Evolutionary conservation across 2,329 filamentous ascomycete species (phyloP), one percentile per base, ranked within the genome.

Genomic region (Colletotrichum graminicola): DNA sequence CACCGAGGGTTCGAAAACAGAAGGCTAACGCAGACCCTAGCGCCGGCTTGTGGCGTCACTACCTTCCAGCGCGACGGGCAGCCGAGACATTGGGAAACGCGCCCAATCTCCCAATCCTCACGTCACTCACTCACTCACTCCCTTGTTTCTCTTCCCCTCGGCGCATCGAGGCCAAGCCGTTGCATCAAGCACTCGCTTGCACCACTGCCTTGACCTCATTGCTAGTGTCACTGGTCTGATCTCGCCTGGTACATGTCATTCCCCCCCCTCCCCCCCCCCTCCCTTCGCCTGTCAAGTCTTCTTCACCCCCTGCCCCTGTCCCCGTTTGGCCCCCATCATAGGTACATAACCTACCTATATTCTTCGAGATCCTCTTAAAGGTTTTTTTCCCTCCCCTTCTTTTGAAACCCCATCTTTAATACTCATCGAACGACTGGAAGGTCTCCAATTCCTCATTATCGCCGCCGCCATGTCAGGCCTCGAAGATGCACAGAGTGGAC

Each of bases 1-100:
- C 34, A 36, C 34, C 56, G 43, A 45, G 18, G 47, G 32, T 18
- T 23, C 29, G 49, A 59, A 71, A 56, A 60, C 26, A 32, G 49
- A 57, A 67, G 57, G n/a, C 64, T 59, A 67, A 68, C 60, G 21
- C 59, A 55, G 3, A 57, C 51, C 52, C 69, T 72, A 72, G 65
- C 49, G 59, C 39, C 32, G 14, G 47, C 59, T 41, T 45, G 69
- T 72, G 69, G 69, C 69, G 69, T 72, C 69, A 64, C 69, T 54
- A 49, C 54, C 65, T 72, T 72, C 64, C 65, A 69, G 52, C 65
- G 43, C 66, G 39, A 49, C 59, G 59, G 63, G 12, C 18, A 60
- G 54, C 69, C 59, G 69, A 72, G 65, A 69, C 69, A 72, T 63
- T 72, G 65, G 65, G 59, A 69, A 65, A 72, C 69, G 59, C 59